Conservation (phyloP, 2,329 filamentous ascomycete species). For the Plectosphaerella plurivora region DNA sequence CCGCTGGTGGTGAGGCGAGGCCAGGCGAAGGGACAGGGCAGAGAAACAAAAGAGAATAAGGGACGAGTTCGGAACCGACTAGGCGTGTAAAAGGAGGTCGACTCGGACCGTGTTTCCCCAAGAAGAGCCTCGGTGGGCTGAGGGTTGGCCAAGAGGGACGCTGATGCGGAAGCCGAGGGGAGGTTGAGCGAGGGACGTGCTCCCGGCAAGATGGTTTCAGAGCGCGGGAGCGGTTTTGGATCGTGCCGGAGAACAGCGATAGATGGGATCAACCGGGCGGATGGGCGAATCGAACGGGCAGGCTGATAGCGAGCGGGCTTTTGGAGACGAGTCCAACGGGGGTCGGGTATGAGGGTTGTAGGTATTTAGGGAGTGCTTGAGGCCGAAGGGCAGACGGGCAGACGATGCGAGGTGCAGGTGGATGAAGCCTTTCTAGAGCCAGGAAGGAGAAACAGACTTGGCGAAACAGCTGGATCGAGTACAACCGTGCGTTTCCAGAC, state of each 20-base stretch:
- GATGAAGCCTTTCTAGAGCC: no score
- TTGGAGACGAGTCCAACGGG: no score
- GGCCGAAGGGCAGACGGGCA: no score
- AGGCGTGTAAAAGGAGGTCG: not conserved
- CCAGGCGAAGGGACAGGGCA: not conserved
- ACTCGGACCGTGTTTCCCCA: not conserved
- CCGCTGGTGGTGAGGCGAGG: not conserved
- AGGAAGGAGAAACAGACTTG: no score
- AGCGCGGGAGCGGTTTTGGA: not conserved
- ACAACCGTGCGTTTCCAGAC: no score
- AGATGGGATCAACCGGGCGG: not conserved
- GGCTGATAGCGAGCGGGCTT: not conserved
- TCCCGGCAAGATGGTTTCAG: not conserved
- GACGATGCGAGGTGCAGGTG: no score
- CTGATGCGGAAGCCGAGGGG: not conserved
- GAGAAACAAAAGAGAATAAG: not conserved
- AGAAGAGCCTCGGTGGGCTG: not conserved
- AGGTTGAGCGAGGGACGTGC: not conserved
- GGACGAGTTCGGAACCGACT: not conserved
- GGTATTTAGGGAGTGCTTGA: no score
- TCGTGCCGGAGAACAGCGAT: not conserved
- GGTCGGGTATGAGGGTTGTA: no score
- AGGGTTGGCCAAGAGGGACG: not conserved
- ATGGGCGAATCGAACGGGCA: not conserved
- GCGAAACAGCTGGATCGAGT: no score